A percentile compares a stretch with the other conserved stretches of the same genome.
Evolutionary conservation across 2,329 filamentous ascomycete genomes (phyloP).

Genomic region (Monosporascus sp.): DNA sequence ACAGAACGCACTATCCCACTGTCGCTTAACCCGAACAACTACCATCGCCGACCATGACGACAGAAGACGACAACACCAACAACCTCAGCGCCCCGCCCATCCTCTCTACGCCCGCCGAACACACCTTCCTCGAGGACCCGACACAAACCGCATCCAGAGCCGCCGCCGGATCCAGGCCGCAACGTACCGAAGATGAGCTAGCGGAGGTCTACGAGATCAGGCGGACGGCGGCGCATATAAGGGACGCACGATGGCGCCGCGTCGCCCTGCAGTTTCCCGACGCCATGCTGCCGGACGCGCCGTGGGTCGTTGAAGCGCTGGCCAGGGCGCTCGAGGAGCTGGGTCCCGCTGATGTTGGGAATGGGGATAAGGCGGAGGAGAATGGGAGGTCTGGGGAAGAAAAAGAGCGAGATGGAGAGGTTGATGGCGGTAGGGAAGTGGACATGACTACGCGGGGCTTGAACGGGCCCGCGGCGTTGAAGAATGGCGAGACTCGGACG

Average conservation of each 20-base stretch:
- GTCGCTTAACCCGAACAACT: background rate
- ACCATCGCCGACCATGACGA: constrained; percentile 16
- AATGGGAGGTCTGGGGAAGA: constrained; percentile 1
- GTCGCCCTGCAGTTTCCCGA: constrained; percentile 96
- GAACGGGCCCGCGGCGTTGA: background rate
- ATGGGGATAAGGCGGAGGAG: constrained; percentile 4
- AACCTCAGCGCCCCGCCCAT: constrained; percentile 50
- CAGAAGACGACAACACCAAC: constrained; percentile 28
- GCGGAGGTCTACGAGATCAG: constrained; percentile 76
- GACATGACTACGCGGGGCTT: background rate
- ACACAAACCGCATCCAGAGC: constrained; percentile 25
- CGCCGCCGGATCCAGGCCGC: constrained; percentile 23
- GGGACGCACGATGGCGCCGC: constrained; percentile 62
- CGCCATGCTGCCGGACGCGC: constrained; percentile 81
- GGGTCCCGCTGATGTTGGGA: constrained; percentile 1
- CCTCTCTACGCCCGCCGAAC: constrained; percentile 58
- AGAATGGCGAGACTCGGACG: background rate
- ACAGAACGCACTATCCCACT: background rate
- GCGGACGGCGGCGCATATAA: constrained; percentile 72
- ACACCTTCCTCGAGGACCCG: constrained; percentile 47
- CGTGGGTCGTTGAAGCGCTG: constrained; percentile 68
- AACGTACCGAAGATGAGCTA: constrained; percentile 60
- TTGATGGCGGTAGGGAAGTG: background rate
- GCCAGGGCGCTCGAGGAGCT: constrained; percentile 24
- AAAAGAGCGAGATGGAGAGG: constrained; percentile 5